Conservation (phyloP, 208 protist species). For the Leishmania tropica region DNA sequence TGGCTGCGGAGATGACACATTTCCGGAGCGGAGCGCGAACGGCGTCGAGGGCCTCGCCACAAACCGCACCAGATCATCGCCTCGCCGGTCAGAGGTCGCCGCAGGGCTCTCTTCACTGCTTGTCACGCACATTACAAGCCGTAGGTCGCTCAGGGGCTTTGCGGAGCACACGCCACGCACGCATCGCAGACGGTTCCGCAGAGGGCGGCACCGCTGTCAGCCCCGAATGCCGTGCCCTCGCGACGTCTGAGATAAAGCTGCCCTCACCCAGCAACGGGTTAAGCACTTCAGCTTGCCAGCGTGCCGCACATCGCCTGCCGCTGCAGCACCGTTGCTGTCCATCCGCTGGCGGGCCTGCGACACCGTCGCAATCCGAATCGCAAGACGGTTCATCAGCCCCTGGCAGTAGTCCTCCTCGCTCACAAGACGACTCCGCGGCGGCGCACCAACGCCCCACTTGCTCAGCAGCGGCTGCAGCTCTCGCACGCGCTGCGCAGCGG, state of each 20-base stretch:
- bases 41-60: no score
- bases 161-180: background rate
- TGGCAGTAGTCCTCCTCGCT: slow-evolving; percentile 8
- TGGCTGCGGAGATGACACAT: no score
- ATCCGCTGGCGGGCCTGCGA: background rate
- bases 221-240: background rate
- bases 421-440: slow-evolving; percentile 3
- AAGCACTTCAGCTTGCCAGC: background rate
- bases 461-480: slow-evolving; percentile 9
- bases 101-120: no score
- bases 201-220: background rate
- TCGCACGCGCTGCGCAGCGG: slow-evolving; percentile 8
- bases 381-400: slow-evolving; percentile 2
- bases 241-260: background rate
- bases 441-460: slow-evolving; percentile 4
- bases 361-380: background rate
- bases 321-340: slow-evolving; percentile 16
- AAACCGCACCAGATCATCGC: no score
- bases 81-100: no score
- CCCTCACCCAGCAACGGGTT: background rate
- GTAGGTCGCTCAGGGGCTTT: no score
- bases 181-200: background rate
- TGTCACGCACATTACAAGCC: no score
- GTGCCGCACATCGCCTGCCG: background rate
- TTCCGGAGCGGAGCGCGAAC: no score